Evolutionary conservation across 2,329 filamentous ascomycete genomes (phyloP), one percentile per base, ranked within the genome.

Genomic region (Cercospora citrullina): DNA sequence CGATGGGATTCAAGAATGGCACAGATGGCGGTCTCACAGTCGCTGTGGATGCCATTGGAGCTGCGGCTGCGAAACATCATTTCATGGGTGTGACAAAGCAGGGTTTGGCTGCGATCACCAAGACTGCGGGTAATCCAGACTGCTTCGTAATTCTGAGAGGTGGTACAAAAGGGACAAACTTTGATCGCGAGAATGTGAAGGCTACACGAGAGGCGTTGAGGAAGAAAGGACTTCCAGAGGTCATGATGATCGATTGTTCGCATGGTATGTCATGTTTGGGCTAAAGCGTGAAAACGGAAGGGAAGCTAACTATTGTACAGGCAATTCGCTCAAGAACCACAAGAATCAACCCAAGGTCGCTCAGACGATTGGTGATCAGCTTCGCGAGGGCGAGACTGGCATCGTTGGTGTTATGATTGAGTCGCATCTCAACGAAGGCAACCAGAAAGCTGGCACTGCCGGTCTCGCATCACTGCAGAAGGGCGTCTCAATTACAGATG

Each of bases 71-170:
- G n/a, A 89, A 87, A 80, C 95, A 99, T 81, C 94, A 97, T 84
- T 99, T 99, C 86, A 91, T 99, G 86, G 94, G 94, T 81, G 95
- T 99, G 60, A 99, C 95, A 33, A 99, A 99, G 86, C 94, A 97
- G 78, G 95, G 95, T 69, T 85, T 97, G 69, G 95, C 94, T 57
- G 94, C 95, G 70, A 98, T 99, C 75, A 97, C 94, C 60, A 89
- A 92, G 80, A 99, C 95, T 16, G 88, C 87, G 66, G 95, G 95
- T 65, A 99, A 99, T 80, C 91, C 97, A 82, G 93, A 99, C 82
- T 96, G 95, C 77, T 99, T 99, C 78, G 92, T 98, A 62, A 97
- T 99, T 77, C 86, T 99, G 69, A 89, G 95, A 70, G 95, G 95
- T 72, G 95, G 95, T 71, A 94, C 88, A 77, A 92, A 89, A 81